A percentile compares a stretch with the other conserved stretches of the same genome.
Conservation (phyloP, 139 green algal species). For the Micractinium sp. region DNA sequence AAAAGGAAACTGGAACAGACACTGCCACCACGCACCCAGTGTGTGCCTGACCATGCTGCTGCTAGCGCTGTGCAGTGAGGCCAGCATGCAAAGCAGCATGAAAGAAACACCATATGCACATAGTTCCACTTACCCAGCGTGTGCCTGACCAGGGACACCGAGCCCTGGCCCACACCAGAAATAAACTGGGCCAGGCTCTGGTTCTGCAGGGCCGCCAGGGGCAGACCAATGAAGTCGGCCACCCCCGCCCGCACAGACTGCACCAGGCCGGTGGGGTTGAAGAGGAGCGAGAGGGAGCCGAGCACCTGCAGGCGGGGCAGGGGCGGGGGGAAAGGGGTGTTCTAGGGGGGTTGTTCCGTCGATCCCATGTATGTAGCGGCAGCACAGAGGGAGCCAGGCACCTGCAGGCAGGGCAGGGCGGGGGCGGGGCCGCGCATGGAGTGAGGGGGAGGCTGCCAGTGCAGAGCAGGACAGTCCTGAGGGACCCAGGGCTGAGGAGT, state of each 20-base stretch:
- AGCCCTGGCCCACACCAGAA: conserved; percentile 61
- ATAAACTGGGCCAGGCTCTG: conserved; percentile 54
- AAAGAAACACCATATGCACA: too few relatives aligned
- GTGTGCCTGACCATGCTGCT: too few relatives aligned
- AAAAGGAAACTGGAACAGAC: too few relatives aligned
- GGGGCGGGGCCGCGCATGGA: too few relatives aligned
- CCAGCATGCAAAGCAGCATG: too few relatives aligned
- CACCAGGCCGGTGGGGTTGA: conserved; percentile 75
- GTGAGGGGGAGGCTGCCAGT: too few relatives aligned
- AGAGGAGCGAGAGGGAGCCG: conserved; percentile 69
- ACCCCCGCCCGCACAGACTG: conserved; percentile 52
- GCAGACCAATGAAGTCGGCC: conserved; percentile 59
- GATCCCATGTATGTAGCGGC: too few relatives aligned
- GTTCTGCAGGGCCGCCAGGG: conserved; percentile 55
- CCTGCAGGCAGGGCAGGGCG: neutral
- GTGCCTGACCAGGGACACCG: conserved; percentile 62
- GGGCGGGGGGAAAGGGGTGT: neutral
- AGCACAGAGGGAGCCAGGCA: conserved; percentile 72
- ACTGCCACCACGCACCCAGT: too few relatives aligned
- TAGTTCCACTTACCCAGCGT: conserved; percentile 44
- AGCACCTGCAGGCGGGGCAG: conserved; percentile 41
- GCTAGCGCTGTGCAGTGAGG: too few relatives aligned
- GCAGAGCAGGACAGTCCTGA: too few relatives aligned
- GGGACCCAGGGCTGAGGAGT: too few relatives aligned
- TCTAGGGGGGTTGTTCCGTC: neutral